These are phyloP conservation scores for sorghum (Sorghum bicolor) DNA, from an alignment of 176 grass and related monocot genomes.

Conservation along the genomic window Sorghum_bicolor_NCBIv3 NC_012872.2:11720001-11720500, in stretches of 20 bases:
- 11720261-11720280: conserved; percentile 87
- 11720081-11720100: background rate
- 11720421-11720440: conserved; percentile 80
- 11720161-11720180: conserved; percentile 93
- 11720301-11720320: conserved; percentile 88
- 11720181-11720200: conserved; percentile 97
- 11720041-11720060: background rate
- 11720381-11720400: conserved; percentile 85
- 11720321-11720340: conserved; percentile 74
- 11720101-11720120: background rate
- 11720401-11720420: conserved; percentile 97
- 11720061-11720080: background rate
- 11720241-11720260: conserved; percentile 87
- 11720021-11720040: conserved; percentile 92
- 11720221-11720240: conserved; percentile 96
- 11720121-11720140: background rate
- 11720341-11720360: conserved; percentile 78
- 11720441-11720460: conserved; percentile 97
- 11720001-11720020: conserved; percentile 90
- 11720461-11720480: conserved; percentile 87
- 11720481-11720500: conserved; percentile 78
- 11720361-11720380: conserved; percentile 67
- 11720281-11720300: conserved; percentile 96
- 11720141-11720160: conserved; percentile 35
- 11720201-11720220: conserved; percentile 98